phyloP scores from a whole-genome alignment of 192 early-diverging fungal species.

The Dissophora ornata region DNA sequence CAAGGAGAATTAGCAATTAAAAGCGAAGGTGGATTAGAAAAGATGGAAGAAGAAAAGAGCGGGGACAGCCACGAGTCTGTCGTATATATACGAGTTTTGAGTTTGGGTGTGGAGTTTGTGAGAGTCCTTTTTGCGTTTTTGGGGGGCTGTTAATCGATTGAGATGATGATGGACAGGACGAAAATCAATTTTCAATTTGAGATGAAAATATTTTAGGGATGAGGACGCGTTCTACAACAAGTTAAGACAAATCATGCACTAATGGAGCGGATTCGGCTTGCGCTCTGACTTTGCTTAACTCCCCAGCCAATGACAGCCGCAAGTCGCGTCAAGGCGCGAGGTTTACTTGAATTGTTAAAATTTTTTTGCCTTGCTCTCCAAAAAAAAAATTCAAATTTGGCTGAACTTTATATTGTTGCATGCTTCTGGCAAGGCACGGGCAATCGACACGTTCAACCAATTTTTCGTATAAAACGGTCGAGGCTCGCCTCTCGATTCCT shows the following conservation, averaged over 20 bases:
- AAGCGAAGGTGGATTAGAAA: not conserved
- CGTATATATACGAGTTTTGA: slow-evolving; percentile 17
- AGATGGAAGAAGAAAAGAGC: not conserved
- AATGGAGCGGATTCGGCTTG: too few species aligned
- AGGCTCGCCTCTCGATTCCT: not conserved
- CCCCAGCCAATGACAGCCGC: not conserved
- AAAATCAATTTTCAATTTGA: too few species aligned
- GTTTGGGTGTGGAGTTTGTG: not conserved
- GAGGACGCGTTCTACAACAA: too few species aligned
- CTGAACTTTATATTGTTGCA: too few species aligned
- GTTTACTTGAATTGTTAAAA: too few species aligned
- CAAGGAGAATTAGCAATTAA: not conserved
- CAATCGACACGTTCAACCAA: too few species aligned
- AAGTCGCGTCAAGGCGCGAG: slow-evolving; percentile 9
- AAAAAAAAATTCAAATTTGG: not conserved
- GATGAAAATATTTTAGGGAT: too few species aligned
- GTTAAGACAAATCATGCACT: too few species aligned
- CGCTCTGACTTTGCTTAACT: not conserved
- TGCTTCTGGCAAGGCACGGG: too few species aligned
- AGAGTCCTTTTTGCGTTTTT: too few species aligned
- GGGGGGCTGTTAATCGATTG: too few species aligned
- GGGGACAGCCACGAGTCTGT: slow-evolving; percentile 22
- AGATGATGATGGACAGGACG: too few species aligned
- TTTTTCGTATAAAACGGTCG: slow-evolving; percentile 16
- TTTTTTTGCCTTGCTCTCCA: not conserved